These are phyloP conservation scores for Hericium alpestre DNA, from an alignment of 768 basidiomycete species.

Conservation along the genomic window DNA sequence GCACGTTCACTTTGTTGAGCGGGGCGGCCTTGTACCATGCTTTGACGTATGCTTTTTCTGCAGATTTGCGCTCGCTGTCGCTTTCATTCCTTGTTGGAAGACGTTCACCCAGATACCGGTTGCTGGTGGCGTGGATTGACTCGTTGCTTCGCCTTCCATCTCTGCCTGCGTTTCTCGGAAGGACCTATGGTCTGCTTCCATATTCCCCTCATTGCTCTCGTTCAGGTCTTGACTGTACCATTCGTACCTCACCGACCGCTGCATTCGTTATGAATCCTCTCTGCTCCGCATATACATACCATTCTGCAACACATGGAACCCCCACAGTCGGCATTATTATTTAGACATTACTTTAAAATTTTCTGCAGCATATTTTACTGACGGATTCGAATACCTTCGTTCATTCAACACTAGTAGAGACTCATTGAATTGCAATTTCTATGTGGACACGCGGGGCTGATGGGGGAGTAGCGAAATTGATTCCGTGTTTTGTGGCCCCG, in stretches of 20 bases:
- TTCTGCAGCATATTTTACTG: background rate
- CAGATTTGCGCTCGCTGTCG: background rate
- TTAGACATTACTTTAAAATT: conserved; percentile 5
- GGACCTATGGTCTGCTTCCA: background rate
- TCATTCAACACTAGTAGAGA: background rate
- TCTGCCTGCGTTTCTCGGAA: background rate
- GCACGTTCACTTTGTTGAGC: background rate
- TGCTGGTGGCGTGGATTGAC: background rate
- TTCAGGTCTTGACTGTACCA: conserved; percentile 3
- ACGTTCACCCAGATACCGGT: background rate
- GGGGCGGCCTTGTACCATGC: background rate
- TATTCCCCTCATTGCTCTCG: conserved; percentile 8
- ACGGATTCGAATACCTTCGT: background rate
- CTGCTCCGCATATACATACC: conserved; percentile 10
- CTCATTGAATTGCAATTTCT: no score
- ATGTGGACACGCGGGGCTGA: background rate
- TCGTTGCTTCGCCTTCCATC: background rate
- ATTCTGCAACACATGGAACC: conserved; percentile 13
- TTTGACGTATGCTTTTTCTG: background rate
- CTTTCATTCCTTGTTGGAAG: background rate
- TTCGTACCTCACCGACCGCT: background rate
- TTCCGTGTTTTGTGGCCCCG: background rate
- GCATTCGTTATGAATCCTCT: conserved; percentile 1
- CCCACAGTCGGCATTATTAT: conserved; percentile 7
- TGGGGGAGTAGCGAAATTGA: background rate